Evolutionary conservation across 331 rosid genomes (phyloP), one percentile per base, ranked within the genome.

Genomic region (Telfairia occidentalis): DNA sequence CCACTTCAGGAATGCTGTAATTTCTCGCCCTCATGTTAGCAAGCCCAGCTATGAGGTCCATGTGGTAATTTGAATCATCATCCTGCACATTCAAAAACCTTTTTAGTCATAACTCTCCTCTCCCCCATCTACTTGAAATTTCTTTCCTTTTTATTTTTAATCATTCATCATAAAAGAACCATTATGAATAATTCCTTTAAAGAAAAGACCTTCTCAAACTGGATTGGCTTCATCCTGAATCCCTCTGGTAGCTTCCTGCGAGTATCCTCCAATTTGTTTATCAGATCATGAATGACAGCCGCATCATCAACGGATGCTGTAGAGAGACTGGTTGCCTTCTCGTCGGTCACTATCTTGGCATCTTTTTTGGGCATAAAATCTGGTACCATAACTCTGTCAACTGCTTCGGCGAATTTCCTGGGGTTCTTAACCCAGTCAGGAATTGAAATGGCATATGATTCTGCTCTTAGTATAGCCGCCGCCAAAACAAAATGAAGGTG

Each of bases 21-120:
- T 91, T 93, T 3, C 96, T 82, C 3, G 98, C 98, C 86, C 98
- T 88, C 98, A 93, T 91, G 85, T 93, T 93, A 66, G 98, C 98
- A 58, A 93, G 96, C 80, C 92, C 95, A 59, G 97, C 95, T 43
- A 93, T 93, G 81, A 91, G 7, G 60, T 93, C 98, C 97, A 91
- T 89, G 40, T 93, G 98, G 83, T 73, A 93, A 86, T 91, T 93
- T 75, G 98, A 86, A 80, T 93, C 94, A 79, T 93, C 98, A 78
- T 93, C 98, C 97, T 92, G 90, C 82, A 86, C 29, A 73, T 30
- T 28, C 67, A 50, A 1, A 48, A 46, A 15, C 26, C 16, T 1
- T 45, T 43, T 12, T 45, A 8, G 26, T 21, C 18, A 71, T 3
- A 58, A 70, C 18, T 32, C 48, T 32, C 45, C 2, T n/a, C n/a